Base-by-base conservation (phyloP, 73 alveolate genomes). In the Diophrys appendiculata region DNA sequence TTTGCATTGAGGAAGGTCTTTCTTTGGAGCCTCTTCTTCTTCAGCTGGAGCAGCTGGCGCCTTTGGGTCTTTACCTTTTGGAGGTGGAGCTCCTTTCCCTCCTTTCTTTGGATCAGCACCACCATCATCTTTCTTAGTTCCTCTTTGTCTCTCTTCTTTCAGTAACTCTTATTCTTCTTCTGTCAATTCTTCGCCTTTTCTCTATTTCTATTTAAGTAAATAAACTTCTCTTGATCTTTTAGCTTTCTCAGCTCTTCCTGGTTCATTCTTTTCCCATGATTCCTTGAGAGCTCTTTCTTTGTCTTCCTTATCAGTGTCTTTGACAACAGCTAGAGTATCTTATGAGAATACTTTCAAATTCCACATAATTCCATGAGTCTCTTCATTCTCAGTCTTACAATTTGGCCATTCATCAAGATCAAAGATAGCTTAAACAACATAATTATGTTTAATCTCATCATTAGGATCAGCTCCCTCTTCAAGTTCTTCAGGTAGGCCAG, bases 211-310 rank as follows among this genome's bases (percentile, higher is more conserved):
- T 78, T 90, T 81, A 31, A 93, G 75, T 27, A 95, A 35, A 83
- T 76, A 97, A 88, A 93, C 87, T 69, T 76, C 79, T 80, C 99
- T 83, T 13, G 98, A 78, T 27, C 83, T 90, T 83, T 97, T 97
- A 0, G 99, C 98, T 77, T 92, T 95, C 75, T 88, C 99, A 65
- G 98, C 98, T 68, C 99, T 87, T 23, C 99, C 99, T 5, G 99
- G 99, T 65, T 97, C 99, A 35, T 88, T 87, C 33, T 83, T 93
- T 86, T 97, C 99, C 99, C 99, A 97, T 14, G 95, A 83, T 54
- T 91, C 93, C 77, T 94, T 88, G 73, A 94, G 78, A 29, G 96
- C 98, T 65, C 93, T 91, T 78, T 97, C 99, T 84, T 86, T 88
- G 68, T 97, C 99, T 85, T 97, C 99, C 68, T 96, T 94, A 56